These are phyloP conservation scores for Nicotiana sylvestris DNA, from an alignment of 257 asterid genomes.

Conservation along the genomic window DNA sequence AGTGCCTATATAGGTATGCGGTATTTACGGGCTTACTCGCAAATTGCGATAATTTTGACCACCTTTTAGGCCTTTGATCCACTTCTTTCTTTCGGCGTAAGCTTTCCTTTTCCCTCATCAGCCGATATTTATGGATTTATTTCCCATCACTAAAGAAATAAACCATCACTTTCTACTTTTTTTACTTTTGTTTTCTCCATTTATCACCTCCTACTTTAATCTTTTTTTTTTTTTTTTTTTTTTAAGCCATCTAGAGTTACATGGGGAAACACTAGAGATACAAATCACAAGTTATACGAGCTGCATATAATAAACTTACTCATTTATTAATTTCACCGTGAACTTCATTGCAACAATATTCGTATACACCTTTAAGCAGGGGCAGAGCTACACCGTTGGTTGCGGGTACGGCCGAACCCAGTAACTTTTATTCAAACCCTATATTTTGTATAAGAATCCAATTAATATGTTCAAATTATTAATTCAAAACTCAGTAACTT, in stretches of 20 bases:
- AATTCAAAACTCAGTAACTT: too few relatives aligned
- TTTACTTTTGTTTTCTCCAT: background rate
- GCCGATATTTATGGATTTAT: background rate
- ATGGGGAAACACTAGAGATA: too few relatives aligned
- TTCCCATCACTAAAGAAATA: background rate
- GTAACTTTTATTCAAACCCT: too few relatives aligned
- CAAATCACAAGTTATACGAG: too few relatives aligned
- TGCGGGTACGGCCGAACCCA: too few relatives aligned
- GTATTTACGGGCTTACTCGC: background rate
- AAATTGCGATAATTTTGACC: background rate
- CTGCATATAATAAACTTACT: too few relatives aligned
- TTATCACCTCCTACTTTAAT: background rate
- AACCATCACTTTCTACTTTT: background rate
- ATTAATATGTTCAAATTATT: too few relatives aligned
- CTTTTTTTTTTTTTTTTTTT: too few relatives aligned
- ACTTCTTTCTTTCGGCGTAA: background rate
- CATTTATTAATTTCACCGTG: background rate
- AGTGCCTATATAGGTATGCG: background rate
- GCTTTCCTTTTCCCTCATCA: background rate
- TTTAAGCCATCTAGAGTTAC: too few relatives aligned
- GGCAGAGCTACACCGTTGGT: too few relatives aligned
- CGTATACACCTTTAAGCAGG: too few relatives aligned
- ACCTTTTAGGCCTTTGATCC: background rate
- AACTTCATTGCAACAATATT: background rate
- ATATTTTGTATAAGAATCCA: too few relatives aligned